These are phyloP conservation scores for Pleurotus sapidus DNA, from an alignment of 768 basidiomycete species.

Conservation along the genomic window DNA sequence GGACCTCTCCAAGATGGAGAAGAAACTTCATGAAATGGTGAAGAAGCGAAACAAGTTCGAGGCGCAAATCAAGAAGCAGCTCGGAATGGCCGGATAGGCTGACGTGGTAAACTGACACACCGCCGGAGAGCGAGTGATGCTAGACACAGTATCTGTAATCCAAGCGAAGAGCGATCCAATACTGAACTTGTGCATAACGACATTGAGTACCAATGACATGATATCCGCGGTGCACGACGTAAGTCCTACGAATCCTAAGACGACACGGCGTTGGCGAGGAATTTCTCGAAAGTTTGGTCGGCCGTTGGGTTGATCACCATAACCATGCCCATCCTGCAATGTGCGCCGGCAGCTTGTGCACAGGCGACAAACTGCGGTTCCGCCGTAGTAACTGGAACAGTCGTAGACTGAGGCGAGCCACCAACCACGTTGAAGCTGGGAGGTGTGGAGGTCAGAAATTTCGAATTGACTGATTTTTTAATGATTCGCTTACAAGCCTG, in stretches of 20 bases:
- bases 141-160: neutral
- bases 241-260: neutral
- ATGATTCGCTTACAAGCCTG: slow-evolving; percentile 19
- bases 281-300: slow-evolving; percentile 8
- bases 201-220: too few species aligned
- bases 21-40: neutral
- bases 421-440: too few species aligned
- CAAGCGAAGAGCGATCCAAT: neutral
- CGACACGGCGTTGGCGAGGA: slow-evolving; percentile 10
- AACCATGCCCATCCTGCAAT: slow-evolving; percentile 16
- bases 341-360: slow-evolving; percentile 14
- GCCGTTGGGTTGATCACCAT: slow-evolving; percentile 15
- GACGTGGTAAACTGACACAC: neutral
- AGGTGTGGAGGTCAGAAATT: too few species aligned
- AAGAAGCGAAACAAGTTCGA: neutral
- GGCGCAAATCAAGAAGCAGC: neutral
- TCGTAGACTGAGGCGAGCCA: too few species aligned
- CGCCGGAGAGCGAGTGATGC: neutral
- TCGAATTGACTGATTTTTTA: too few species aligned
- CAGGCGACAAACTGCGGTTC: slow-evolving; percentile 17
- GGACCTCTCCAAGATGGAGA: neutral
- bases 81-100: neutral
- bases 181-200: neutral
- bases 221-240: too few species aligned
- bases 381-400: slow-evolving; percentile 13